Conservation (phyloP, 2,329 filamentous ascomycete genomes). For the Fusarium veterinarium region DNA sequence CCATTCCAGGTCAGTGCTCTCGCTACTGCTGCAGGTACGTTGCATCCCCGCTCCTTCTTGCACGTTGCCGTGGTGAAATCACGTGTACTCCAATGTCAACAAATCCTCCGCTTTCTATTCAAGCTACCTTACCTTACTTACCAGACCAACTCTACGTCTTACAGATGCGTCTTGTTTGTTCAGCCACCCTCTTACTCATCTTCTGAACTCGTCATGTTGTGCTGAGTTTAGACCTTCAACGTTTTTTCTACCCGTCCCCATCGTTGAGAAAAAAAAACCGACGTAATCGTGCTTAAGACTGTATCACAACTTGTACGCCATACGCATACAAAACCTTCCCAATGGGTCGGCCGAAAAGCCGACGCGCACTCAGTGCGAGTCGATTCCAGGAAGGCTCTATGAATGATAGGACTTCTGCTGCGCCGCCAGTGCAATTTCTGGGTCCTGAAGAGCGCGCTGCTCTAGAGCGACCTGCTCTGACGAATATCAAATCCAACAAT, state of each 20-base stretch:
- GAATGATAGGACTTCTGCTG: conserved; percentile 80
- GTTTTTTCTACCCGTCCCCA: conserved; percentile 6
- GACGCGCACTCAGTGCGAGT: conserved; percentile 54
- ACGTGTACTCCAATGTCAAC: conserved; percentile 46
- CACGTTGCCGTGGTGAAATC: conserved; percentile 51
- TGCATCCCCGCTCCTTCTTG: conserved; percentile 30
- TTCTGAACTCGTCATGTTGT: conserved; percentile 11
- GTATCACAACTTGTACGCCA: conserved; percentile 16
- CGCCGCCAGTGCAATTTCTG: conserved; percentile 76
- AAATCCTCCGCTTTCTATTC: conserved; percentile 26
- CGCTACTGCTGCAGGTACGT: conserved; percentile 41
- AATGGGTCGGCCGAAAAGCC: conserved; percentile 49
- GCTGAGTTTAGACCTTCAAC: conserved; percentile 15
- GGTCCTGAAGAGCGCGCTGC: conserved; percentile 52
- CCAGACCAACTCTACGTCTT: neutral
- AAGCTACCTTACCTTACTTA: conserved; percentile 5
- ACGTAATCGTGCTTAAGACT: conserved; percentile 26
- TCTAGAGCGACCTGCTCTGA: conserved; percentile 45
- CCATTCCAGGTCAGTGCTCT: conserved; percentile 30
- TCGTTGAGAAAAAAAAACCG: neutral
- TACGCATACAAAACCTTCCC: conserved; percentile 13
- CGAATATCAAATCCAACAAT: conserved; percentile 22
- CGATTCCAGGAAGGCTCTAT: conserved; percentile 85
- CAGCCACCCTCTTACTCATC: conserved; percentile 20
- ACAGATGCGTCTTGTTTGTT: conserved; percentile 21